phyloP scores from a whole-genome alignment of 176 grass and related monocot genomes.

The Elymus sibiricus region DNA sequence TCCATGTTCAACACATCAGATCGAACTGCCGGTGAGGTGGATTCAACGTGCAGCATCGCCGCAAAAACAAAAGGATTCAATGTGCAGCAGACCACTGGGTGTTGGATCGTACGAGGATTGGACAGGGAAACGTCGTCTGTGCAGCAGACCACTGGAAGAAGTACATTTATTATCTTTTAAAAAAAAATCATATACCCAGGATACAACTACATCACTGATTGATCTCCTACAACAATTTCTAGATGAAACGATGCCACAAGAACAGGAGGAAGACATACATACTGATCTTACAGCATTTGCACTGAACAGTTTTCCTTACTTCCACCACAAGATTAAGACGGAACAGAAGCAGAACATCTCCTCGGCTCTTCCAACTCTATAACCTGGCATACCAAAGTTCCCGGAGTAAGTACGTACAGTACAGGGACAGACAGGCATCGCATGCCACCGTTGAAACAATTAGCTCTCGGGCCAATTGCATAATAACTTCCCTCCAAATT shows the following conservation, averaged over 20 bases:
- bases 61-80: neutral
- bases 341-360: neutral
- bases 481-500: neutral
- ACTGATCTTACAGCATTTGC: conserved; percentile 29
- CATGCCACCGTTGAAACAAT: neutral
- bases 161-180: neutral
- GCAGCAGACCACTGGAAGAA: neutral
- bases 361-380: conserved; percentile 36
- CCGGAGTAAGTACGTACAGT: conserved; percentile 26
- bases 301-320: neutral
- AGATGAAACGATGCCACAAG: neutral
- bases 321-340: neutral
- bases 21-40: no score
- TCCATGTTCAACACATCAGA: no score
- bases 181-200: neutral
- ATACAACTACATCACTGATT: neutral
- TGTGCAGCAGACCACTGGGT: neutral
- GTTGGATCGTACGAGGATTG: neutral
- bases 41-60: no score
- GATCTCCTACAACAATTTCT: neutral
- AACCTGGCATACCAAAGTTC: conserved; percentile 47
- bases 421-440: neutral
- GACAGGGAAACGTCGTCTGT: neutral
- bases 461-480: neutral
- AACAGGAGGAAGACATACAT: neutral